Evolutionary conservation across 2,329 filamentous ascomycete genomes (phyloP).

Genomic region (Curvularia hawaiiensis): DNA sequence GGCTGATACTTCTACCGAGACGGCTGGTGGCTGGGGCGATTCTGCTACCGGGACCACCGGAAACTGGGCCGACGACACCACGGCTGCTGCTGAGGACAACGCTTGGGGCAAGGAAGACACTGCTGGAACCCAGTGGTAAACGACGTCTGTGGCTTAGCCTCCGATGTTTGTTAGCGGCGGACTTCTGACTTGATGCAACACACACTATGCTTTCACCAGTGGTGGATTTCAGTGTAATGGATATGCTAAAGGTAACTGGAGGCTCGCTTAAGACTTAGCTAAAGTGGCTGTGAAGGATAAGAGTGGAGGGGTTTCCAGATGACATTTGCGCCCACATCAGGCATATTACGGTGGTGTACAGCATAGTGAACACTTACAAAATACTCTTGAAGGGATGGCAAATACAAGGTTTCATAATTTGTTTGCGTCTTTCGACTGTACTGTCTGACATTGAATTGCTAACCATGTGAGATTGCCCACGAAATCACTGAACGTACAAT

Average conservation of each 20-base stretch:
- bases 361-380: neutral
- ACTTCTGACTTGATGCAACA: neutral
- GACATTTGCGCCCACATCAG: neutral
- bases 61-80: constrained; percentile 26
- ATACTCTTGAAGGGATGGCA: neutral
- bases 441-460: neutral
- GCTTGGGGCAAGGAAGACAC: constrained; percentile 10
- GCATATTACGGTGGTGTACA: constrained; percentile 4
- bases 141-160: neutral
- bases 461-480: neutral
- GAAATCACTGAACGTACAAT: neutral
- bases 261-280: neutral
- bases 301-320: neutral
- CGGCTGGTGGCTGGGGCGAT: constrained; percentile 21
- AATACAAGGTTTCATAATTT: neutral
- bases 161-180: constrained; percentile 3
- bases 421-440: neutral
- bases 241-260: neutral
- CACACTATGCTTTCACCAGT: neutral
- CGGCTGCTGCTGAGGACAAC: constrained; percentile 14
- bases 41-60: constrained; percentile 18
- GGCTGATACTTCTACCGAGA: constrained; percentile 24
- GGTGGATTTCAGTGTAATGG: neutral
- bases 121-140: constrained; percentile 17
- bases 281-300: neutral